Evolutionary conservation across 202 grass and related monocot species (phyloP).

Genomic region (Zizania palustris): DNA sequence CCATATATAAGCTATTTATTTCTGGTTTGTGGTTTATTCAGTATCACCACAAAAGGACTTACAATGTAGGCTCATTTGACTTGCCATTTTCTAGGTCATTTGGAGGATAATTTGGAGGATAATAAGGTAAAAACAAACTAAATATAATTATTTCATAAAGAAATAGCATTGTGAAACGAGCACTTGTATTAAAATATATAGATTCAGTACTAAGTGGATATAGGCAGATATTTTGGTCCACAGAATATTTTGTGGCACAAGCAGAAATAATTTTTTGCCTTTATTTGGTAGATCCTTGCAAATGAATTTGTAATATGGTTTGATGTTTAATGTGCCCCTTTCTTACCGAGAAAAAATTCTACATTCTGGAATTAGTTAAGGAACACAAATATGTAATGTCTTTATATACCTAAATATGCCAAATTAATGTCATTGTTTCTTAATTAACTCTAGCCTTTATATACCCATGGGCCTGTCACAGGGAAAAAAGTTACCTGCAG

Average conservation of each 20-base stretch:
- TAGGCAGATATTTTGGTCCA: constrained; percentile 8
- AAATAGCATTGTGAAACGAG: constrained; percentile 10
- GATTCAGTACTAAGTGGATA: constrained; percentile 5
- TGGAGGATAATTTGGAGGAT: constrained; percentile 29
- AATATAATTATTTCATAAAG: constrained; percentile 13
- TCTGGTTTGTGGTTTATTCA: constrained; percentile 28
- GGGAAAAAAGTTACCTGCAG: too few species aligned
- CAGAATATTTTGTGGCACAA: constrained; percentile 18
- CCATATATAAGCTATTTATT: constrained; percentile 28
- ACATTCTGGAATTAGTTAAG: too few species aligned
- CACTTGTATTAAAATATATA: neutral
- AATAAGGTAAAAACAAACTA: neutral
- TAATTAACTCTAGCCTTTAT: too few species aligned
- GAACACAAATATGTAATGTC: too few species aligned
- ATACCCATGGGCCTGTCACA: too few species aligned
- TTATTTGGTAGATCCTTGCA: too few species aligned
- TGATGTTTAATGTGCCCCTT: too few species aligned
- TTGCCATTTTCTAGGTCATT: constrained; percentile 4
- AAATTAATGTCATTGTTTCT: too few species aligned
- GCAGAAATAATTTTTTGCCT: too few species aligned
- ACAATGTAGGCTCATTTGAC: constrained; percentile 3
- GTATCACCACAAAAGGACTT: neutral
- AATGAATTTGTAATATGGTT: constrained; percentile 19
- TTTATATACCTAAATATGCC: too few species aligned
- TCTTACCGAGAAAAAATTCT: too few species aligned